Evolutionary conservation across 306 rosid species (phyloP).

Genomic region (Leucaena leucocephala): DNA sequence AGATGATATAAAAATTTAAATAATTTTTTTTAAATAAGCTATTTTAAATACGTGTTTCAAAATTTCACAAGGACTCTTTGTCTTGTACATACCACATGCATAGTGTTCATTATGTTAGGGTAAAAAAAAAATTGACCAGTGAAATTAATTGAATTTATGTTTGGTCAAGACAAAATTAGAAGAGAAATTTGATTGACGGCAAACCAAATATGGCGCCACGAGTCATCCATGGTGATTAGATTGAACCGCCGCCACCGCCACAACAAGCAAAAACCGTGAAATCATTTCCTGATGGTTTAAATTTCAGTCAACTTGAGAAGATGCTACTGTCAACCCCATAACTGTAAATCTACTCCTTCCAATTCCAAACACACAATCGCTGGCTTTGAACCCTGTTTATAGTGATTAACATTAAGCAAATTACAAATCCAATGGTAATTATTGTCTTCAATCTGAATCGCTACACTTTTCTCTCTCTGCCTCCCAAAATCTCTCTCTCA

Average conservation of each 20-base stretch:
- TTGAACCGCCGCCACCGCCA: background rate
- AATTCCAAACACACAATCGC: background rate
- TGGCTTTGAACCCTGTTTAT: background rate
- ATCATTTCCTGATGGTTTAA: too few relatives aligned
- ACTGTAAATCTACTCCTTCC: constrained; percentile 24
- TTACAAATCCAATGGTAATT: constrained; percentile 28
- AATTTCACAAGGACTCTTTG: too few relatives aligned
- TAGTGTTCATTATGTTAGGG: too few relatives aligned
- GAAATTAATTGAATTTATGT: background rate
- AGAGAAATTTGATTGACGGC: constrained; percentile 4
- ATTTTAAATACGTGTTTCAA: too few relatives aligned
- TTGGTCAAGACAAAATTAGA: background rate
- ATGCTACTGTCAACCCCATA: constrained; percentile 31
- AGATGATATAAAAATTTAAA: too few relatives aligned
- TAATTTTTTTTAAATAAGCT: too few relatives aligned
- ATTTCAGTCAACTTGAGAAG: background rate
- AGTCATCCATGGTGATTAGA: background rate
- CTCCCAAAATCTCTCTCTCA: too few relatives aligned
- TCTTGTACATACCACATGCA: too few relatives aligned
- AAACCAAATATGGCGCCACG: background rate
- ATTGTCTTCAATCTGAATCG: constrained; percentile 44
- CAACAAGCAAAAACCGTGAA: too few relatives aligned
- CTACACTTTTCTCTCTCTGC: background rate
- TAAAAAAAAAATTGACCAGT: background rate
- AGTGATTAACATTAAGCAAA: background rate